Conservation (phyloP, 176 grass and related monocot genomes). For the Avena sativa region DNA sequence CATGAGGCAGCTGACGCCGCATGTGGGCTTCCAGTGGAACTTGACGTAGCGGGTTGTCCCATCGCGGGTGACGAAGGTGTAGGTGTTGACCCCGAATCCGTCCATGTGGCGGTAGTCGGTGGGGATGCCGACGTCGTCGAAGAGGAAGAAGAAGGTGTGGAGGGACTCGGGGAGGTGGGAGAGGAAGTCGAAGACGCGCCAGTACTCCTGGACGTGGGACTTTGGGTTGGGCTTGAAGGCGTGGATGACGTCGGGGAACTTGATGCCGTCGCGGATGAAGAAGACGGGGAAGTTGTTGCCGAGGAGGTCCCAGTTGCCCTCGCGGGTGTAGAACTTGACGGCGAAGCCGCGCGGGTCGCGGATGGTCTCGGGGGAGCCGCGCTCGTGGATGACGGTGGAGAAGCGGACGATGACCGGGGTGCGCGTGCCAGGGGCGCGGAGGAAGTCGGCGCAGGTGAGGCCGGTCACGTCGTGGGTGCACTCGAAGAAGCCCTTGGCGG, state of each 20-base stretch:
- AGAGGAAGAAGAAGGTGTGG: conserved; percentile 99
- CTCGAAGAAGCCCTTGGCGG: conserved; percentile 93
- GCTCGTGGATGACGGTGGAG: conserved; percentile 95
- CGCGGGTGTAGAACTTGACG: conserved; percentile 92
- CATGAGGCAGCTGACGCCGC: conserved; percentile 68
- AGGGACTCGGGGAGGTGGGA: conserved; percentile 85
- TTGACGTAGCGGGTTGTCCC: conserved; percentile 71
- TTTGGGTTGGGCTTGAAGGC: conserved; percentile 91
- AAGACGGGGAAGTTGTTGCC: conserved; percentile 98
- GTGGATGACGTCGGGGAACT: conserved; percentile 95
- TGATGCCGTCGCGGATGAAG: conserved; percentile 93
- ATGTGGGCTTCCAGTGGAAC: conserved; percentile 93
- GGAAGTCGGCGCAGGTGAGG: conserved; percentile 91
- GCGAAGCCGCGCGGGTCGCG: conserved; percentile 93
- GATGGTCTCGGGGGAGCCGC: conserved; percentile 84
- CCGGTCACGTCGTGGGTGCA: conserved; percentile 42
- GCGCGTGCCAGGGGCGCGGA: conserved; percentile 62
- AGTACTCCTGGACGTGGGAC: conserved; percentile 89
- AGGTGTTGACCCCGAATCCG: conserved; percentile 88
- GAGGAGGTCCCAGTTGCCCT: conserved; percentile 91
- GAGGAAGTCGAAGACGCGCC: conserved; percentile 82
- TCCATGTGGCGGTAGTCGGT: conserved; percentile 92
- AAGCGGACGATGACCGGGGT: conserved; percentile 80
- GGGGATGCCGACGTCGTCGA: conserved; percentile 88
- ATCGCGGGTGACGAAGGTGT: conserved; percentile 72